These are phyloP conservation scores for Schizophyllum amplum DNA, from an alignment of 1,284 basidiomycete genomes.

Conservation along the genomic window DNA sequence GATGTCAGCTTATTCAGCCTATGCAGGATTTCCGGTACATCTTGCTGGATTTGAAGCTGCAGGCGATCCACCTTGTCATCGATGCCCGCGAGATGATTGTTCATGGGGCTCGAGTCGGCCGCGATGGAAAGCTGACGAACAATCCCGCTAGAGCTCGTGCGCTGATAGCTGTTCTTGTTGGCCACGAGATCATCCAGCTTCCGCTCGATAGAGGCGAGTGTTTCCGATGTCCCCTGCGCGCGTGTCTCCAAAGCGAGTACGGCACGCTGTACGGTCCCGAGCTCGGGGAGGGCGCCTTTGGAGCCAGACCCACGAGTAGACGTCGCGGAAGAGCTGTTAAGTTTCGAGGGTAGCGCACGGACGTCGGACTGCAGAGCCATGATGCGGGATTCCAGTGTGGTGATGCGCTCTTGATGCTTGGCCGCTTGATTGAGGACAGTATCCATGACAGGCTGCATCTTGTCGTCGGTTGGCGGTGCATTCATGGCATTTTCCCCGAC, in stretches of 20 bases:
- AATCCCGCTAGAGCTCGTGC: too few species aligned
- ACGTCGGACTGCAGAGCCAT: constrained; percentile 29
- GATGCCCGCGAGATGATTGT: background rate
- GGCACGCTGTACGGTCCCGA: constrained; percentile 18
- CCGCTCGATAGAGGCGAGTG: background rate
- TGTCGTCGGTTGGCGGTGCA: background rate
- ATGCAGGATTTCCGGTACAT: background rate
- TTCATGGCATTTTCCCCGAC: too few species aligned
- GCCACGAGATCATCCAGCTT: background rate
- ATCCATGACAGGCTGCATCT: constrained; percentile 22
- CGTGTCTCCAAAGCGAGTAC: background rate
- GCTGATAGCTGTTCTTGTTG: too few species aligned
- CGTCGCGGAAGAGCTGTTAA: background rate
- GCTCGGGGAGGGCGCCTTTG: constrained; percentile 25
- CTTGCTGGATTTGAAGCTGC: too few species aligned
- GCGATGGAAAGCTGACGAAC: background rate
- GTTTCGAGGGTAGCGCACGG: constrained; percentile 15
- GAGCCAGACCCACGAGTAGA: constrained; percentile 7
- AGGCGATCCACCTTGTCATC: background rate
- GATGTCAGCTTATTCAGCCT: background rate
- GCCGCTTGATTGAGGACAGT: constrained; percentile 29
- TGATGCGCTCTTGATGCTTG: constrained; percentile 28
- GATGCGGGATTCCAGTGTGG: constrained; percentile 26
- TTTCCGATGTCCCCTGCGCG: background rate
- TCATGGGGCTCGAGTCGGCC: too few species aligned